A percentile compares a stretch with the other conserved stretches of the same genome.
phyloP scores from a whole-genome alignment of 768 basidiomycete genomes.

The Pholiota conissans region DNA sequence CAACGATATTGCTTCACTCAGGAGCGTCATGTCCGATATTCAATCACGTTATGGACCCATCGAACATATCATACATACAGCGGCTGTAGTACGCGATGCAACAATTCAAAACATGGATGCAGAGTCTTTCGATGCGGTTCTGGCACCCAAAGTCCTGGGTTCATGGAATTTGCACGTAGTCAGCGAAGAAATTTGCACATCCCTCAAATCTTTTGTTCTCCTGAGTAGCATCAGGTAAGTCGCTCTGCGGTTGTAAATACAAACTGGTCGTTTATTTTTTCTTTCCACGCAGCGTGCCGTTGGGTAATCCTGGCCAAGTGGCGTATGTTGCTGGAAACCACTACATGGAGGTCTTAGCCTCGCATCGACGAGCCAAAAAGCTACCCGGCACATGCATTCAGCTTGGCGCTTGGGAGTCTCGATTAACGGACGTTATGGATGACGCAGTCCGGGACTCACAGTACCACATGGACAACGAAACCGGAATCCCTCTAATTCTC shows the following conservation, averaged over 20 bases:
- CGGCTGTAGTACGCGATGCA: constrained; percentile 24
- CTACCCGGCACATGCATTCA: constrained; percentile 18
- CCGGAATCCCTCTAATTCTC: constrained; percentile 24
- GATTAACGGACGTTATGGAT: constrained; percentile 13
- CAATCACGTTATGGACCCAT: constrained; percentile 8
- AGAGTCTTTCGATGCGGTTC: constrained; percentile 18
- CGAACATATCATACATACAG: constrained; percentile 23
- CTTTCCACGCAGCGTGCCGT: constrained; percentile 15
- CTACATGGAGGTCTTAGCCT: constrained; percentile 18
- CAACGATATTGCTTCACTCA: constrained; percentile 18
- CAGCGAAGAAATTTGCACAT: constrained; percentile 16
- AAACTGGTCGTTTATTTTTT: not conserved
- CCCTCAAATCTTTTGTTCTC: constrained; percentile 20
- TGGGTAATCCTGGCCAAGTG: constrained; percentile 20
- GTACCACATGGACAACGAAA: constrained; percentile 11
- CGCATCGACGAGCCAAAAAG: constrained; percentile 10
- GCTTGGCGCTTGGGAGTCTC: constrained; percentile 23
- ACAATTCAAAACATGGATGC: constrained; percentile 17
- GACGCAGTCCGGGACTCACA: constrained; percentile 2
- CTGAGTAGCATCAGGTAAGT: constrained; percentile 26
- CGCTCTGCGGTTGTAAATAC: not conserved
- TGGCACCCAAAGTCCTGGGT: constrained; percentile 24
- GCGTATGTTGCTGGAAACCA: constrained; percentile 22
- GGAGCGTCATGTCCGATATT: constrained; percentile 6
- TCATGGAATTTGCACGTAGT: constrained; percentile 29